Base-by-base conservation (phyloP, 2,329 filamentous ascomycete species). In the Penicillium sp. region DNA sequence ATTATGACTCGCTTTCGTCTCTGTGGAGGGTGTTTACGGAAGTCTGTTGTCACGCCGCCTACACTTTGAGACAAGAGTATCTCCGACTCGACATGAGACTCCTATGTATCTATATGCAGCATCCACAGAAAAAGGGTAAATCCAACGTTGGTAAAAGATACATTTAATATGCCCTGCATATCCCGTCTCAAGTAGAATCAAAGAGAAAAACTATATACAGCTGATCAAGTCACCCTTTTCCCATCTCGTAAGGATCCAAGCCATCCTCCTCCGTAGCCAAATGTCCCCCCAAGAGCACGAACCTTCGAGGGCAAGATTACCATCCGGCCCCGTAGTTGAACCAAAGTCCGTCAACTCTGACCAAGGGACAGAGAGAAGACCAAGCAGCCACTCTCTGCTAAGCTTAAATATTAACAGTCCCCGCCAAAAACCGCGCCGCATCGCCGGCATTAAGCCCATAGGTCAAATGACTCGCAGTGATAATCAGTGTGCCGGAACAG, bases 391-490 rank as follows among this genome's bases (percentile, higher is more conserved):
- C 31, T 35, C 21, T 21, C 21, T 21, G 21, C 21, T 21, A 21
- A 21, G 21, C 21, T 21, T 21, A 21, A 21, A 21, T 41, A 47
- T 47, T 15, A 44, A 66, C 58, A 47, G 62, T 60, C 2, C 47
- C 47, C 0, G 60, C 62, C 47, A 69, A 51, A 52, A 69, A 69
- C 1, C 41, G 31, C 7, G 63, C 60, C 19, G 67, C 67, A 9
- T 56, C 45, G 0, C 47, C 53, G 7, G 66, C 67, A 55, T 69
- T 52, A n/a, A 58, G 1, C 0, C 35, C 53, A 41, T 69, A 69
- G 3, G 58, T 68, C 56, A 67, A n/a, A 56, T 69, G 67, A 21
- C 56, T 47, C 2, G 66, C 13, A 7, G 63, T 64, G 7, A 69
- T 57, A 19, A 69, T 49, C 26, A 69, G 48, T 4, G 65, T 69